These are phyloP conservation scores for Pneumocystis sp. DNA, from an alignment of 1,139 yeast genomes.

Conservation along the genomic window DNA sequence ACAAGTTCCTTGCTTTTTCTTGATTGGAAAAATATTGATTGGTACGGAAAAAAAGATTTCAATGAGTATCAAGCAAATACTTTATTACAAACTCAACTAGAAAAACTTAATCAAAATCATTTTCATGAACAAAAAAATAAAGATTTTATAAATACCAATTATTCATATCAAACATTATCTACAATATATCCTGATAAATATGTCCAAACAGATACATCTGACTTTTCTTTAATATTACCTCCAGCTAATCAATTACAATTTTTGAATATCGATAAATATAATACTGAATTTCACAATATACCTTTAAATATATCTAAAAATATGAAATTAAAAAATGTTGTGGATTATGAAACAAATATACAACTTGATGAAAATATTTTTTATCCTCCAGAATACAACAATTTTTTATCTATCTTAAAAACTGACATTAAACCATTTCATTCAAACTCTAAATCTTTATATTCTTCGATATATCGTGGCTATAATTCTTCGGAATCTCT, in stretches of 20 bases:
- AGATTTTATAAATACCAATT: neutral
- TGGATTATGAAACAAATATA: neutral
- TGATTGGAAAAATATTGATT: conserved; percentile 51
- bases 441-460: neutral
- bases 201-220: neutral
- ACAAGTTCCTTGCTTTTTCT: conserved; percentile 70
- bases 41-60: conserved; percentile 26
- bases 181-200: neutral
- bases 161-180: neutral
- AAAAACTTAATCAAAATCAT: neutral
- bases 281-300: neutral
- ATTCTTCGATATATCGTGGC: neutral
- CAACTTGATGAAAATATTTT: neutral
- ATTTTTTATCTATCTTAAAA: neutral
- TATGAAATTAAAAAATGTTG: neutral
- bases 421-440: neutral
- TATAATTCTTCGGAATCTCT: neutral
- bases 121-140: neutral
- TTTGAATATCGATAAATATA: neutral
- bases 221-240: neutral
- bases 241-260: neutral
- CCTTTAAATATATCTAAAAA: neutral
- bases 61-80: conserved; percentile 27
- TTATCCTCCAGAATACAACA: neutral
- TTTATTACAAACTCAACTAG: neutral